Evolutionary conservation across 495 filamentous ascomycete genomes (phyloP), one percentile per base, ranked within the genome.

Genomic region (Penicillium flavigenum): DNA sequence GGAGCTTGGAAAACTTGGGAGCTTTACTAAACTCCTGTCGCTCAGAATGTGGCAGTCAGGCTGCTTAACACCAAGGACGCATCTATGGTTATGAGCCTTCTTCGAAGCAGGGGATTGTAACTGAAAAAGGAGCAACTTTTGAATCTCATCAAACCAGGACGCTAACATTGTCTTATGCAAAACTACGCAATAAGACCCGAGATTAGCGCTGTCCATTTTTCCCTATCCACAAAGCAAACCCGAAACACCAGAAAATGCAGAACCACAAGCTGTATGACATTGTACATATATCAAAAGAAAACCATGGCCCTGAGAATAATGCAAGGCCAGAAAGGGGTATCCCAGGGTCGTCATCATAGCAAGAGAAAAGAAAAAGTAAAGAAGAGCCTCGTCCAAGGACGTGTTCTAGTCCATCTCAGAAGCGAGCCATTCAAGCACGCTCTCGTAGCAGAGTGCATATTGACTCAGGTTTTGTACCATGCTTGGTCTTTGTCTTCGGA

Each of bases 401-500:
- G 41, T 42, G 50, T n/a, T 59, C n/a, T 67, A 63, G 17, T 62
- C 47, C 60, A 67, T 73, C 68, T 83, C 76, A 52, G 74, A 75
- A 42, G 78, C 75, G 17, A 92, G 72, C 94, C 94, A 98, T 72
- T 98, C 94, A 42, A 96, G 74, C 8, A 97, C 82, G 27, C 88
- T 95, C 73, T 98, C 94, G 69, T 98, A 98, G 67, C 94, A 98
- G 39, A 98, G 82, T 53, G 96, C 93, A 72, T 87, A 98, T 72
- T 98, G 94, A 59, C 90, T 83, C 59, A 98, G 76, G 62, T 88
- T 96, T 73, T 98, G 94, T 52, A 98, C 93, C 94, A 98, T 98
- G 74, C 91, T 96, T 7, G 96, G 72, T 55, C 94, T 77, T 73
- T 98, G 95, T 8, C 78, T 79, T 32, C 94, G 80, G 66, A 98